These are phyloP conservation scores for Westerdykella aurantiaca DNA, from an alignment of 2,329 filamentous ascomycete genomes.

Conservation along the genomic window DNA sequence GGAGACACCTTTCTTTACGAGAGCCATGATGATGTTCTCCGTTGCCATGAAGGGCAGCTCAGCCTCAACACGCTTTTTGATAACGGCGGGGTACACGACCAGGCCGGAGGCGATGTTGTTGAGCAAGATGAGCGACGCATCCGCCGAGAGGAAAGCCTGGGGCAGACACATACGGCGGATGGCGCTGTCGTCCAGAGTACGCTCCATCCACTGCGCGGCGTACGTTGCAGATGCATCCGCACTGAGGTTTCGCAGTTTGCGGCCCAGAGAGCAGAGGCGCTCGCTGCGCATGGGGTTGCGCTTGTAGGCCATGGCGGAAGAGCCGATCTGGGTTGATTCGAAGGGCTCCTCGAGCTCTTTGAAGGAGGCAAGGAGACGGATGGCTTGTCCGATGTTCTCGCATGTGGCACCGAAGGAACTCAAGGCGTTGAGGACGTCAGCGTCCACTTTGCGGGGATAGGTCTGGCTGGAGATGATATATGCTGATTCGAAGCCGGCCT, in stretches of 20 bases:
- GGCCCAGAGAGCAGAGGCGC: slow-evolving; percentile 54
- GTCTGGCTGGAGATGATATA: slow-evolving; percentile 67
- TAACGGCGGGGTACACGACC: slow-evolving; percentile 71
- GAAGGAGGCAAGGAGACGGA: slow-evolving; percentile 64
- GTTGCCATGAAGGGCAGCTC: slow-evolving; percentile 87
- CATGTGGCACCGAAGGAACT: slow-evolving; percentile 72
- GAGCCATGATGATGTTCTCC: slow-evolving; percentile 55
- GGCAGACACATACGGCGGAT: slow-evolving; percentile 54
- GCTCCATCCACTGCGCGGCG: slow-evolving; percentile 69
- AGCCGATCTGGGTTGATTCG: slow-evolving; percentile 60
- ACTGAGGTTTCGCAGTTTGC: slow-evolving; percentile 51
- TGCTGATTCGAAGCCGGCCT: slow-evolving; percentile 57
- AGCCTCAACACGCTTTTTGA: slow-evolving; percentile 60
- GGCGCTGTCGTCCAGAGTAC: slow-evolving; percentile 71
- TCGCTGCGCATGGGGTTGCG: slow-evolving; percentile 56
- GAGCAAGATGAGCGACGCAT: slow-evolving; percentile 59
- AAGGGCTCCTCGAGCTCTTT: slow-evolving; percentile 87
- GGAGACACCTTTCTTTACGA: slow-evolving; percentile 63
- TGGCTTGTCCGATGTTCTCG: slow-evolving; percentile 67
- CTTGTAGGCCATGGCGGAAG: slow-evolving; percentile 57
- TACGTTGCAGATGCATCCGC: slow-evolving; percentile 60
- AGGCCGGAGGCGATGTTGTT: slow-evolving; percentile 68
- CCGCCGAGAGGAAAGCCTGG: slow-evolving; percentile 45
- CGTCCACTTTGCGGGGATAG: slow-evolving; percentile 76
- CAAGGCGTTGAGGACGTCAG: slow-evolving; percentile 74